Evolutionary conservation across 352 stramenopile species (phyloP).

Genomic region (Pythium apleroticum): DNA sequence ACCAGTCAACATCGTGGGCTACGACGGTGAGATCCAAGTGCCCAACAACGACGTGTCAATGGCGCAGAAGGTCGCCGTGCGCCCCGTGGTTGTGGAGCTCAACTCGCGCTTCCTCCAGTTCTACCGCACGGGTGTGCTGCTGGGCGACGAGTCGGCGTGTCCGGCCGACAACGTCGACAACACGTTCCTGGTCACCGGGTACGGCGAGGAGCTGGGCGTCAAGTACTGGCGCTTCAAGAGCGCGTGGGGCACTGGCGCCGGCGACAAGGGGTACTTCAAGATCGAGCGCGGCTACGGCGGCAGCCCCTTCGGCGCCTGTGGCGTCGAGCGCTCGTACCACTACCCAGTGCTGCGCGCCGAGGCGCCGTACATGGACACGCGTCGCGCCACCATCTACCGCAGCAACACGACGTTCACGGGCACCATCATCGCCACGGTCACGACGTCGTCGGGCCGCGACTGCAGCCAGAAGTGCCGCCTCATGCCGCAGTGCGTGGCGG

Average conservation of each 20-base stretch:
- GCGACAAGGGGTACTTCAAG: slow-evolving; percentile 34
- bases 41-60: slow-evolving; percentile 9
- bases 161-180: slow-evolving; percentile 19
- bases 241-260: slow-evolving; percentile 30
- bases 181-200: slow-evolving; percentile 33
- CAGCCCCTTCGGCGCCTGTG: slow-evolving; percentile 15
- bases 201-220: slow-evolving; percentile 23
- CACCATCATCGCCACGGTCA: neutral
- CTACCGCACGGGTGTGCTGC: slow-evolving; percentile 22
- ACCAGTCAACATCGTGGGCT: slow-evolving; percentile 12
- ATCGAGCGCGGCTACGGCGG: slow-evolving; percentile 22
- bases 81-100: slow-evolving; percentile 1
- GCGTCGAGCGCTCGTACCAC: neutral
- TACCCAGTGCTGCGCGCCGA: slow-evolving; percentile 9
- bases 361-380: slow-evolving; percentile 1
- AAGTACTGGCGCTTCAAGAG: slow-evolving; percentile 41
- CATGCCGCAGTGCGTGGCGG: no score
- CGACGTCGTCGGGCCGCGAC: neutral
- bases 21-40: neutral
- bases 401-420: neutral
- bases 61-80: slow-evolving; percentile 3
- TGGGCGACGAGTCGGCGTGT: slow-evolving; percentile 7
- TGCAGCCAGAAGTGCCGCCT: no score
- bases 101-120: slow-evolving; percentile 2
- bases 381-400: neutral